Evolutionary conservation across 139 green algal species (phyloP), one percentile per base, ranked within the genome.

Genomic region (Asterochloris sp.): DNA sequence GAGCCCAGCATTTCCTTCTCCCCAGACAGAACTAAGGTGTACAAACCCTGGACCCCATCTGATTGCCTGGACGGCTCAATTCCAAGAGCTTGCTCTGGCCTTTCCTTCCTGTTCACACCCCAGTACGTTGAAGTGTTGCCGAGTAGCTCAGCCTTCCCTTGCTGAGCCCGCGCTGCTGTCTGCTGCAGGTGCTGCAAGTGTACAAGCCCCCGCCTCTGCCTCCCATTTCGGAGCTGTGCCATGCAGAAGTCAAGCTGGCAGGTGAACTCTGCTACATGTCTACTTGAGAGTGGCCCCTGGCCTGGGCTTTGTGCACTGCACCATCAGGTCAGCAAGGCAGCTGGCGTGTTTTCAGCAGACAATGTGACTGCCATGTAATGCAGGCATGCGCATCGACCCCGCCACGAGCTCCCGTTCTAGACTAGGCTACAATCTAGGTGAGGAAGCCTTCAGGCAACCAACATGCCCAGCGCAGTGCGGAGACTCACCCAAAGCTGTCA

Each of bases 181-280:
- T 67, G 47, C n/a, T 67, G 47, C 81, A 92, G 85, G 88, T 99
- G 78, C 88, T 99, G 75, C 92, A 97, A 81, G 79, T 98, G 61
- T 82, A 86, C 29, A 85, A 93, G 13, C 96, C 96, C 12, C 90
- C 94, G 9, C 81, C 91, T 6, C 86, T 97, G 66, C 94, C 96
- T 11, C 94, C 96, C 54, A 93, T 99, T 68, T 87, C 84, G 28
- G 96, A 99, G 76, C 92, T 99, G 77, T 90, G 94, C 0, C 83
- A 94, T 15, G 91, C 94, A 12, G 97, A 99, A 87, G 89, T 98
- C 21, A 98, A 98, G 87, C 92, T 99, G 64, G 97, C 89, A 80
- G 94, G 93, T 92, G 69, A 64, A 28, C 29, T 67, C 21, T 11
- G 60, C 27, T 28, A 19, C 27, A 27, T 54, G 38, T 54, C 38